phyloP scores from a whole-genome alignment of 2,329 filamentous ascomycete genomes.

The Colletotrichum sp. region DNA sequence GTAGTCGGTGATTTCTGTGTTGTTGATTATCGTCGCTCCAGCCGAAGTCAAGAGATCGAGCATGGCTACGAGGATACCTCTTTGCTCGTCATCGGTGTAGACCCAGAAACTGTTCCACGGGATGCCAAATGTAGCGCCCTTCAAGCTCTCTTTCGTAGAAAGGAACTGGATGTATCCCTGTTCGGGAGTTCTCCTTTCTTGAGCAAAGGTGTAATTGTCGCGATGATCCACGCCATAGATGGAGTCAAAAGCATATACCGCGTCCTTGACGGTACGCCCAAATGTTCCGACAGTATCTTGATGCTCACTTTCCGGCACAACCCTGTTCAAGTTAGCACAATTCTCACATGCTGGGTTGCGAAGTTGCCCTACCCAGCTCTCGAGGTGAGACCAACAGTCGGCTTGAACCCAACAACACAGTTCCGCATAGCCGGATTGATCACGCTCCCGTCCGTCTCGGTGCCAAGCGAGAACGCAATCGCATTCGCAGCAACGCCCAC shows the following conservation, averaged over 20 bases:
- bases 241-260: conserved; percentile 67
- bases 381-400: conserved; percentile 76
- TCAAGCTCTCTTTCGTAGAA: conserved; percentile 55
- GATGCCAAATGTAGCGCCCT: conserved; percentile 70
- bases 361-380: conserved; percentile 45
- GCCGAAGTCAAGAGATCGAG: conserved; percentile 60
- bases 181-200: conserved; percentile 57
- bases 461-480: conserved; percentile 70
- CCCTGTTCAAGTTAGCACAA: conserved; percentile 26
- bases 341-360: fast-evolving
- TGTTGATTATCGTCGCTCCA: conserved; percentile 72
- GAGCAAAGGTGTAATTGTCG: conserved; percentile 71
- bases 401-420: conserved; percentile 75
- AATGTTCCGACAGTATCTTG: conserved; percentile 75
- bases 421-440: conserved; percentile 76
- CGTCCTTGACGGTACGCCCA: conserved; percentile 72
- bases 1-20: conserved; percentile 70
- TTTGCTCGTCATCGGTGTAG: conserved; percentile 61
- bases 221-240: conserved; percentile 69
- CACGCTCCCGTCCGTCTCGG: conserved; percentile 76
- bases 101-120: conserved; percentile 78
- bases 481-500: conserved; percentile 69
- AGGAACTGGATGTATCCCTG: conserved; percentile 65
- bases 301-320: conserved; percentile 70
- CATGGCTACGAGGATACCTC: conserved; percentile 53